phyloP scores from a whole-genome alignment of 73 alveolate genomes.

The Paramecium sexaurelia region DNA sequence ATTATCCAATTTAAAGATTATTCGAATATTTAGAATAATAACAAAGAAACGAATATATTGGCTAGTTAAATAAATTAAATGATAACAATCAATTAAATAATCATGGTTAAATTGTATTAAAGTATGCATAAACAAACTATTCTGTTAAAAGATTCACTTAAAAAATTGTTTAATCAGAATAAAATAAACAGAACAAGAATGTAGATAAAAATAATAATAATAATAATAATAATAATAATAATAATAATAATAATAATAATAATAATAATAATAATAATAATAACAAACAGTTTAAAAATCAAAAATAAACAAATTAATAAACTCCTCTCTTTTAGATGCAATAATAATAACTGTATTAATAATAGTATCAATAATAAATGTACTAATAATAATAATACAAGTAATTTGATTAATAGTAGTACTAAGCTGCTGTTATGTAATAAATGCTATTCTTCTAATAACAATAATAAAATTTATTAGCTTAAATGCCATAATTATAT shows the following conservation, averaged over 20 bases:
- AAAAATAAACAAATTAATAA: not conserved
- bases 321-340: not conserved
- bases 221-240: not conserved
- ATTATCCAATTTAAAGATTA: slow-evolving; percentile 59
- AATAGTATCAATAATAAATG: not conserved
- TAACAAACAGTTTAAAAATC: not conserved
- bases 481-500: not conserved
- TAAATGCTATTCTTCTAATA: not conserved
- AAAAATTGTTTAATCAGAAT: not conserved
- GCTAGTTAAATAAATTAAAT: not conserved
- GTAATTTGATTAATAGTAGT: not conserved
- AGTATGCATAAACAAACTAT: slow-evolving; percentile 8
- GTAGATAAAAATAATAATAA: not conserved
- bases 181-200: not conserved
- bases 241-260: not conserved
- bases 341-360: not conserved
- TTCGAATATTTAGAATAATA: slow-evolving; percentile 40
- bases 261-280: not conserved
- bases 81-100: not conserved
- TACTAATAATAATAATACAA: not conserved
- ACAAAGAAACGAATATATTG: not conserved
- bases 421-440: not conserved
- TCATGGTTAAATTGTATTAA: slow-evolving; percentile 46
- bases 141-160: not conserved
- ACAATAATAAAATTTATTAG: not conserved